Base-by-base conservation (phyloP, 2,329 filamentous ascomycete genomes). In the Dactylonectria estremocensis region DNA sequence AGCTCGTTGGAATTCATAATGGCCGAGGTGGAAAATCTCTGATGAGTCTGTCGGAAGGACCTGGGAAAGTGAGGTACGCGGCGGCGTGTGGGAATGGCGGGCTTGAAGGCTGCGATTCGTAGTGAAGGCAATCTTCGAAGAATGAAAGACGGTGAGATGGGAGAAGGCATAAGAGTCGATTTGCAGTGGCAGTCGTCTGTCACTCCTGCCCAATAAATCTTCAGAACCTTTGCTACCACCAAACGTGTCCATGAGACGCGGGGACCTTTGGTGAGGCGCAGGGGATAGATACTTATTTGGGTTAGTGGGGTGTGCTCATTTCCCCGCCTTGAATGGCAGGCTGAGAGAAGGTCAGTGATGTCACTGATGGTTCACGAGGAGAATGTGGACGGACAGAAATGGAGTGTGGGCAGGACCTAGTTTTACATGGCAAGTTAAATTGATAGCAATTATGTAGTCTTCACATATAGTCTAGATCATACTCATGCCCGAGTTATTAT, bases 1-100 rank as follows among this genome's bases (percentile, higher is more conserved):
- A 91, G 84, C 71, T 91, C 89, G 73, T 87, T 82, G 65, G 87
- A 81, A 74, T 90, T 84, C 88, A 92, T 91, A 71, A 80, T 84
- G 75, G 78, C 73, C 50, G 74, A 76, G 67, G 74, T 77, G 68
- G 75, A 78, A 76, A 79, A 78, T 72, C 76, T 77, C 63, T 73
- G 73, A 67, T 70, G 74, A 45, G 54, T 73, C 55, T 70, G 62
- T 61, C 67, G 69, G 61, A 73, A 71, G 64, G 74, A 57, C 56
- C 69, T 76, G 60, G 71, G 61, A 67, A 73, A 70, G 64, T 68
- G 70, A 69, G 73, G 68, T 37, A 74, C 46, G 60, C 67, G 65
- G 64, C 71, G 75, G 61, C 68, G 74, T 45, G 69, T 64, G 57
- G 69, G 61, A 28, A 68, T 52, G 6, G 70, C 72, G 43, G 70